Base-by-base conservation (phyloP, 768 basidiomycete species). In the Leccinum obscurum region DNA sequence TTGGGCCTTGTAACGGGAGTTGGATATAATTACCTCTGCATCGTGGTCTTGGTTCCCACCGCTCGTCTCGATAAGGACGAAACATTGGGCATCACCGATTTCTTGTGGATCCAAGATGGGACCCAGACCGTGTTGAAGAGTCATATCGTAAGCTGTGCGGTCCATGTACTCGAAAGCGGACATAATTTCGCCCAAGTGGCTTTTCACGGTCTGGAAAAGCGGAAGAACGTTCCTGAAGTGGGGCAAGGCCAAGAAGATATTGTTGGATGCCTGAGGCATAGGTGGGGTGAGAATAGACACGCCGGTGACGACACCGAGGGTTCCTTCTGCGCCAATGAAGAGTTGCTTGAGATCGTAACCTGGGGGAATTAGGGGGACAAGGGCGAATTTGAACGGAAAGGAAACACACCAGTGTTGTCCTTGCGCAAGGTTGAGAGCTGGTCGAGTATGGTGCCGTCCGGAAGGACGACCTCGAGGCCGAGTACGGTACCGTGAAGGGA, bases 131-230 rank as follows among this genome's bases (percentile, higher is more conserved):
- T 93, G 90, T 69, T 89, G 86, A 48, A 92, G 82, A n/a, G 88
- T 88, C 58, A 95, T 79, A 55, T 95, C 85, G 71, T 93, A 93
- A 1, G 90, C 84, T 13, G 87, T 87, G 56, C 91, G 83, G 72
- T 99, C 96, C 54, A 95, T 92, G 75, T 90, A 98, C 75, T 99
- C 96, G 75, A 98, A 98, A 0, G 97, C 96, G 8, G 93, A 95
- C 30, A 99, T 84, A 62, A 98, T 95, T 77, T 99, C 96, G 11
- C 94, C 94, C 7, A 98, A 77, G 62, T 92, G 85, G 9, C 80
- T 79, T 67, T 93, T 94, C 54, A 90, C 89, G 64, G 82, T 85
- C 71, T 87, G 85, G 76, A 88, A 98, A 22, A 98, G 81, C 2
- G 90, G 90, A 46, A 92, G 85, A 11, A 99, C 89, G 63, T 90